Evolutionary conservation across 371 early-diverging fungal genomes (phyloP), one percentile per base, ranked within the genome.

Genomic region (Cokeromyces recurvatus): DNA sequence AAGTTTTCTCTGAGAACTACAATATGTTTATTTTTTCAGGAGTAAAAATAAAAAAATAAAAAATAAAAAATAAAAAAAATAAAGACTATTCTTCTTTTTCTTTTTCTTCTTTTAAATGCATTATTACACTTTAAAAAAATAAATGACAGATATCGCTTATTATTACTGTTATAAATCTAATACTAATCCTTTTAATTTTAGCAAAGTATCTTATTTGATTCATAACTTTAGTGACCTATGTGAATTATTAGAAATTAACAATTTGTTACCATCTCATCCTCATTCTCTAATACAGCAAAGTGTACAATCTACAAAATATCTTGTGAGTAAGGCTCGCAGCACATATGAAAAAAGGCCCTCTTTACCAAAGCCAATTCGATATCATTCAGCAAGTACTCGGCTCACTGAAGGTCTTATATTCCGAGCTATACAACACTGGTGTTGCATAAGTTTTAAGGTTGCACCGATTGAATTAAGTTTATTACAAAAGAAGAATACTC

Each of bases 401-500:
- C 35, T 56, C 31, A 19, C 51, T 5, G 48, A 59, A 15, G 46
- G 27, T n/a, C 35, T 59, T 2, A 54, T 59, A 48, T 45, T 42
- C n/a, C 22, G 51, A 32, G 60, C 55, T 2, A 43, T 50, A 9
- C 43, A 45, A 17, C 46, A 59, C 17, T 59, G 60, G 60, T 59
- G 60, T 19, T 59, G 60, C n/a, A 43, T 59, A 9, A 54, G 55
- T 14, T 59, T 59, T 32, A 59, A 59, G 15, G 47, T 59, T n/a
- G 46, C 45, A 1, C 60, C 60, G 6, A 38, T 59, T 22, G 46
- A 47, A 8, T 20, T 59, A 4, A 44, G 48, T 15, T 25, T 50
- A 8, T 46, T 54, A 32, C n/a, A n/a, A n/a, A 31, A 46, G 10
- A 32, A 51, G 3, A 40, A 48, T 25, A 50, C 51, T 3, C 60